Base-by-base conservation (phyloP, 352 stramenopile genomes). In the Peronosclerospora sorghi region DNA sequence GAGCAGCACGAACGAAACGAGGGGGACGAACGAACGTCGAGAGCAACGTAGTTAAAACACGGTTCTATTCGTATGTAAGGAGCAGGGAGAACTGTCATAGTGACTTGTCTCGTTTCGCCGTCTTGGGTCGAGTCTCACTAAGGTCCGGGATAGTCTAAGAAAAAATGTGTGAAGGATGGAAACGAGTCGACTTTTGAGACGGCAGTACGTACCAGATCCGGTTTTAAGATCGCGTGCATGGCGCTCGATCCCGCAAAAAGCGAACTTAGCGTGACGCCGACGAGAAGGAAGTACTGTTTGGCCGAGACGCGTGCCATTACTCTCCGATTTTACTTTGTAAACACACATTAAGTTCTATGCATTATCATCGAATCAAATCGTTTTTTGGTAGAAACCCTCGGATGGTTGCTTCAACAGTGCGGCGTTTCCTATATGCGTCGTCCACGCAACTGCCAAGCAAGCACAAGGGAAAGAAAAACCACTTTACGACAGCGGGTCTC, bases 151-250 rank as follows among this genome's bases (percentile, higher is more conserved):
- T 83, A 34, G 71, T 81, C 71, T 83, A 26, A 2, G 35, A 23
- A 39, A 17, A 24, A 19, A 37, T 9, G n/a, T 29, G 29, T 30
- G 2, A 7, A 30, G 28, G 26, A 41, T 21, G 15, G 1, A 39
- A 20, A 32, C 36, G 7, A 45, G 18, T 2, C 32, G 18, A 14
- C 17, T 10, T 21, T 18, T n/a, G n/a, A n/a, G n/a, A 12, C 12
- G 13, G 30, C 4, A 12, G 21, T 27, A 65, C 71, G 36, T 60
- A 89, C 76, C 32, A 92, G 53, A 29, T 92, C 79, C 3, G 79
- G 79, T 50, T 92, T 76, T 35, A 92, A 70, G 23, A 92, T 60
- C 8, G 62, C 63, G 54, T 92, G 79, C 76, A 92, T 92, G 56
- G 73, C 66, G 56, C 66, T 84, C 23, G 79, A 92, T 23, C 79